phyloP scores from a whole-genome alignment of 176 grass and related monocot genomes.

The Eremochloa ophiuroides region DNA sequence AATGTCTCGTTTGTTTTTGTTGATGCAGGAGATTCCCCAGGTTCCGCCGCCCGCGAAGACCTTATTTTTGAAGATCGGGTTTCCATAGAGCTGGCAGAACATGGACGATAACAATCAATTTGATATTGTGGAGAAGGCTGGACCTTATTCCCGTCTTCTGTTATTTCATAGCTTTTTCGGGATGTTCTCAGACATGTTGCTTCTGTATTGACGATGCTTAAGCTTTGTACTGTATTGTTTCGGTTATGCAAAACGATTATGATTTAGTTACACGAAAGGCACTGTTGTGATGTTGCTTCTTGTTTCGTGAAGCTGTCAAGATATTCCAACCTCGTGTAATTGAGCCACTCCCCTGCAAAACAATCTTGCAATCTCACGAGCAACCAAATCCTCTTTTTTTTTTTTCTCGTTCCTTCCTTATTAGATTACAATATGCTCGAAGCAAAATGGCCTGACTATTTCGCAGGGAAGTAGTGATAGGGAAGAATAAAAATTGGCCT shows the following conservation, averaged over 20 bases:
- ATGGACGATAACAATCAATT: neutral
- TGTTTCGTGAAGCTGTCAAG: too few relatives aligned
- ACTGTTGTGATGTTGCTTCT: neutral
- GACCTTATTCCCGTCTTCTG: neutral
- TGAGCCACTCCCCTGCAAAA: too few relatives aligned
- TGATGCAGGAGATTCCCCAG: slow-evolving; percentile 55
- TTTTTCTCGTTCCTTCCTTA: too few relatives aligned
- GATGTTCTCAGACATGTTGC: neutral
- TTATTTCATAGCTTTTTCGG: neutral
- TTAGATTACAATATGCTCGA: too few relatives aligned
- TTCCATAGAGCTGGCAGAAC: neutral
- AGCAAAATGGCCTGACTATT: too few relatives aligned
- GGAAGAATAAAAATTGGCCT: neutral
- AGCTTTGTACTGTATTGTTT: slow-evolving; percentile 19
- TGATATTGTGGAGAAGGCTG: slow-evolving; percentile 4
- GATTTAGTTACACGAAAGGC: neutral
- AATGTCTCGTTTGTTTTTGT: neutral
- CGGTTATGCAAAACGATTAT: neutral
- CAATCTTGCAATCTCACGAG: too few relatives aligned
- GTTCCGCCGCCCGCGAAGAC: slow-evolving; percentile 54
- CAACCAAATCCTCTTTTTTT: too few relatives aligned
- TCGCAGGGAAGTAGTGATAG: too few relatives aligned
- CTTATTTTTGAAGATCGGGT: slow-evolving; percentile 37
- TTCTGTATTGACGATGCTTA: neutral
- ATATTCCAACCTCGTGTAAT: too few relatives aligned